Evolutionary conservation across 768 basidiomycete species (phyloP), one percentile per base, ranked within the genome.

Genomic region (Suillus spraguei): DNA sequence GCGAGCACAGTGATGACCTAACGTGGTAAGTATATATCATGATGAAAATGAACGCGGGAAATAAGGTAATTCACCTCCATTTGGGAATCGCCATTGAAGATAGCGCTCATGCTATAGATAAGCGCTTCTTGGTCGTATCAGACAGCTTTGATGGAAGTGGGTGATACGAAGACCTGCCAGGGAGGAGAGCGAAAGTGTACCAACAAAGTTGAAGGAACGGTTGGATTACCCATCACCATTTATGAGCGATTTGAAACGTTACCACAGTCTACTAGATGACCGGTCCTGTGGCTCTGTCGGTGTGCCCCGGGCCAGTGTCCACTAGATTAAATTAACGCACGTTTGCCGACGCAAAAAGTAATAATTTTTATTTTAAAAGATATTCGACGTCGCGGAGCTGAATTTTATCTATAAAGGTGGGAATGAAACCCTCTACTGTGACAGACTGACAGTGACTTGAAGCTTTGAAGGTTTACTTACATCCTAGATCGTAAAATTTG

Each of bases 1-100:
- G 74, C 74, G n/a, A 75, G 64, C 33, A 75, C 74, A 8, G 74
- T 16, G 58, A 76, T 69, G 62, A 75, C 74, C 74, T 75, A 42
- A 67, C 33, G 9, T 10, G 47, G 28, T 28, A 60, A 20, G 24
- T 20, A n/a, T 64, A 32, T 14, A 59, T 28, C 28, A 28, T 28
- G 28, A 28, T 28, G 13, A 60, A 14, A 10, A 13, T 32, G 6
- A 5, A 32, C 16, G 28, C 17, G 62, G 55, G 36, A 17, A 17
- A 24, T 14, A 13, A 7, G 22, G 24, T 13, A 36, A 38, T 38
- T 35, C n/a, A 74, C 74, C 71, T 74, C 74, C 53, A 70, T 61
- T 16, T 72, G 74, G 54, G 75, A 73, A 44, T 55, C 70, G 33
- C 74, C 74, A 6, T 59, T 73, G 64, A 74, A 74, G 28, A 68